Percentiles rank a stretch among this genome's conserved stretches.
Evolutionary conservation across 768 basidiomycete genomes (phyloP).

Genomic region (Sistotremastrum niveocremeum): DNA sequence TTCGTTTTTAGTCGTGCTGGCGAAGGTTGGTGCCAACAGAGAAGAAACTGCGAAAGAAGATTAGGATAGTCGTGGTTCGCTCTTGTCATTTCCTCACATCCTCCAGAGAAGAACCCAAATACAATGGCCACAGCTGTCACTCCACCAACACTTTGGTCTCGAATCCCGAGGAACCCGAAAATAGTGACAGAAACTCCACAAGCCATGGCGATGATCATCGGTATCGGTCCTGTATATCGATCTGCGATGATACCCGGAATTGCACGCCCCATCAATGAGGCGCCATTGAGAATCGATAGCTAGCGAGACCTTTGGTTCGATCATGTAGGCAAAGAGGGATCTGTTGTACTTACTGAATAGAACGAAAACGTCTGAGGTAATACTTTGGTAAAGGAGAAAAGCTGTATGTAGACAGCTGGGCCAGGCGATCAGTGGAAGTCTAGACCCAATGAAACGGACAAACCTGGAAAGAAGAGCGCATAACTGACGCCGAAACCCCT

Average conservation of each 20-base stretch:
- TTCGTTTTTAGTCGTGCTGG: neutral
- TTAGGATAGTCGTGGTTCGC: neutral
- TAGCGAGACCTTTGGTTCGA: constrained; percentile 3
- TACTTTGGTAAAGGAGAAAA: constrained; percentile 35
- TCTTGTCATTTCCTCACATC: constrained; percentile 1
- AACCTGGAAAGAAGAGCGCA: constrained; percentile 26
- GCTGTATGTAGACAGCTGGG: constrained; percentile 28
- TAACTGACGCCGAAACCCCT: constrained; percentile 25
- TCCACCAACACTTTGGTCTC: neutral
- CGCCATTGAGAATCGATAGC: constrained; percentile 25
- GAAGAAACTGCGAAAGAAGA: neutral
- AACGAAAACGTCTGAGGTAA: constrained; percentile 35
- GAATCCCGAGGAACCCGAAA: constrained; percentile 6
- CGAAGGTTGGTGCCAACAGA: neutral
- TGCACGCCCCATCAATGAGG: constrained; percentile 23
- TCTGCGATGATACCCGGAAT: constrained; percentile 22
- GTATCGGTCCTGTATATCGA: constrained; percentile 15
- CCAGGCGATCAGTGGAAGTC: too few species aligned
- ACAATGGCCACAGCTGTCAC: constrained; percentile 5
- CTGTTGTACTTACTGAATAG: constrained; percentile 28
- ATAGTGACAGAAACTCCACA: neutral
- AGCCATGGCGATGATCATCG: constrained; percentile 1
- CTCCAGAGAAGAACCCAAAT: constrained; percentile 9
- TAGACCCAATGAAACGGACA: too few species aligned
- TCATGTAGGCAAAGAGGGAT: too few species aligned